Conservation (phyloP, 2,329 filamentous ascomycete genomes). For the Exophiala sp. region DNA sequence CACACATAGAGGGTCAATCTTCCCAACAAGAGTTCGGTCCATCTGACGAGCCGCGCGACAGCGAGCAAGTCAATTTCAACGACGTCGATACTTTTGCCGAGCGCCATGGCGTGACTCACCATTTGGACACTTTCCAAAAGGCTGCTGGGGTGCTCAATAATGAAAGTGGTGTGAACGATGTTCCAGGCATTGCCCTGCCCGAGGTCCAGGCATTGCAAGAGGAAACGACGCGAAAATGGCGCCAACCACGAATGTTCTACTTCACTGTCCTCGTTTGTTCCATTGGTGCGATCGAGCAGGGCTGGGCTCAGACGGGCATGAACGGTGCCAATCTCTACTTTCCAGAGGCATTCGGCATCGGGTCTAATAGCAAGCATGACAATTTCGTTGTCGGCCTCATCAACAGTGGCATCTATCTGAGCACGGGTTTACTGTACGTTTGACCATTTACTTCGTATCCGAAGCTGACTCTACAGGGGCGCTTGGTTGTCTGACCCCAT, state of each 20-base stretch:
- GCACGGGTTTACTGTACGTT: conserved; percentile 45
- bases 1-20: not conserved
- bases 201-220: conserved; percentile 43
- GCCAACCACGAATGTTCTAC: conserved; percentile 48
- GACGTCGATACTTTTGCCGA: not conserved
- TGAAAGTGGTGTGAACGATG: not conserved
- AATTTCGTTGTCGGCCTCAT: conserved; percentile 62
- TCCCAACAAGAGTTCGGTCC: not conserved
- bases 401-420: conserved; percentile 57
- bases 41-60: not conserved
- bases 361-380: conserved; percentile 43
- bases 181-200: conserved; percentile 36
- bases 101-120: not conserved
- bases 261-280: conserved; percentile 52
- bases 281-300: conserved; percentile 51
- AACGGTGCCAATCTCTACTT: conserved; percentile 54
- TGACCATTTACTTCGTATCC: conserved; percentile 20
- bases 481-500: conserved; percentile 68
- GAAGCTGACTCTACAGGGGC: conserved; percentile 39
- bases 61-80: not conserved
- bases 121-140: conserved; percentile 12
- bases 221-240: conserved; percentile 49
- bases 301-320: conserved; percentile 52
- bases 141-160: conserved; percentile 11
- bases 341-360: conserved; percentile 46